phyloP scores from a whole-genome alignment of 345 rosid genomes.

The Moricandia arvensis region DNA sequence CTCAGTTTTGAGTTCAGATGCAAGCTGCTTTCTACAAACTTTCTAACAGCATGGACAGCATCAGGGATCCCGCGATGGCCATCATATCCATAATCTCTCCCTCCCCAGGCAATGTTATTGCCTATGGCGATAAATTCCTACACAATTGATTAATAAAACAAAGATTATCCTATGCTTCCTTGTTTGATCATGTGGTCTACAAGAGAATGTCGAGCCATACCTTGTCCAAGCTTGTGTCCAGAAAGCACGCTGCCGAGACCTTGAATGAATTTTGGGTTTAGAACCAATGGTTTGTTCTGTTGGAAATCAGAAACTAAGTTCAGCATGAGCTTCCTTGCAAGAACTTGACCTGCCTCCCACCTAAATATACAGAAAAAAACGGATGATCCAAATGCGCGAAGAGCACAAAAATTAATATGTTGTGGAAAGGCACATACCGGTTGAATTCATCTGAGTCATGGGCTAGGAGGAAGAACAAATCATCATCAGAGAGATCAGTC shows the following conservation, averaged over 20 bases:
- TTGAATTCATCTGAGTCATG: constrained; percentile 93
- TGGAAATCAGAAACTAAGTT: constrained; percentile 81
- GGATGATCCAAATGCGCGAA: neutral
- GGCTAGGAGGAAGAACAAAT: constrained; percentile 92
- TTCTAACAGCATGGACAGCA: constrained; percentile 92
- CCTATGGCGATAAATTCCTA: constrained; percentile 94
- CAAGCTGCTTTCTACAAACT: constrained; percentile 87
- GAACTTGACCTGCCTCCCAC: constrained; percentile 97
- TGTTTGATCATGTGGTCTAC: neutral
- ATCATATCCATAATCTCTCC: constrained; percentile 99
- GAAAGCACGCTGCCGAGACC: constrained; percentile 75
- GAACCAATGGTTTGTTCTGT: constrained; percentile 58
- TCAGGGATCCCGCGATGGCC: constrained; percentile 97
- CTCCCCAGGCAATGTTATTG: constrained; percentile 86
- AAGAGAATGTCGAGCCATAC: constrained; percentile 37
- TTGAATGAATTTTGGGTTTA: constrained; percentile 72
- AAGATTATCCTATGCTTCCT: neutral
- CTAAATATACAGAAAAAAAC: constrained; percentile 43
- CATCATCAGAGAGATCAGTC: constrained; percentile 72
- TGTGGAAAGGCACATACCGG: constrained; percentile 54
- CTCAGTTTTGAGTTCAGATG: constrained; percentile 78
- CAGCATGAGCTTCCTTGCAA: constrained; percentile 92
- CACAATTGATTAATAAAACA: constrained; percentile 12
- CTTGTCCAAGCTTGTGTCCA: constrained; percentile 77
- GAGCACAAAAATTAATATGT: constrained; percentile 13